Base-by-base conservation (phyloP, 139 green algal genomes). In the Coccomyxa sp. region DNA sequence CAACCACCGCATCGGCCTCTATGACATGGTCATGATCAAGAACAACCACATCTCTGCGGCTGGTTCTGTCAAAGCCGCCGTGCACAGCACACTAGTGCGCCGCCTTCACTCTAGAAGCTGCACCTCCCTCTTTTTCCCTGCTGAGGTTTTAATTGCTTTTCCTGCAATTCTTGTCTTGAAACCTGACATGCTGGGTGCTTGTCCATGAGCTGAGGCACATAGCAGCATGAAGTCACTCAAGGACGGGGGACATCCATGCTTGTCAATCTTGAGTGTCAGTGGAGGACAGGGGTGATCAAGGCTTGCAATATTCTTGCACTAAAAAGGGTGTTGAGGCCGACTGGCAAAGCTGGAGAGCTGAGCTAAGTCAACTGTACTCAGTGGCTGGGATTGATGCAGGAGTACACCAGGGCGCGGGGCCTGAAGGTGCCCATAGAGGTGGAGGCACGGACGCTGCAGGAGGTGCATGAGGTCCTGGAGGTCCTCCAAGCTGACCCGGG, bases 11-110 rank as follows among this genome's bases (percentile, higher is more conserved):
- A 94, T 97, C 80, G 94, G 94, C 28, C 82, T 97, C 82, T 99
- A 93, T 84, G 97, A 99, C 92, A 99, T 99, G 96, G 92, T 99
- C 85, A 98, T 99, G 95, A 98, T 99, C 88, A 99, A 99, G 85
- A 97, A 99, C 93, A 99, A 99, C 89, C 97, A 99, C 91, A 95
- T 99, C 57, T 94, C 96, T 28, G 96, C 96, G 59, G 95, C 96
- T 23, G 96, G 97, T 13, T 96, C 97, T 63, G 93, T 99, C 75
- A 58, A 63, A 0, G 76, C 86, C 15, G 95, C 95, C 7, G 87
- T 95, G 11, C 17, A 82, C 58, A 83, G 82, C 0, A 89, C 90
- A 13, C 88, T 93, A 83, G 87, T 88, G 21, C 21, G 59, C 15
- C 10, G 66, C 66, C 66, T 30, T 27, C 66, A 27, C 66, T 27